Evolutionary conservation across 2,329 filamentous ascomycete genomes (phyloP).

Genomic region (Sporothrix schenckii): DNA sequence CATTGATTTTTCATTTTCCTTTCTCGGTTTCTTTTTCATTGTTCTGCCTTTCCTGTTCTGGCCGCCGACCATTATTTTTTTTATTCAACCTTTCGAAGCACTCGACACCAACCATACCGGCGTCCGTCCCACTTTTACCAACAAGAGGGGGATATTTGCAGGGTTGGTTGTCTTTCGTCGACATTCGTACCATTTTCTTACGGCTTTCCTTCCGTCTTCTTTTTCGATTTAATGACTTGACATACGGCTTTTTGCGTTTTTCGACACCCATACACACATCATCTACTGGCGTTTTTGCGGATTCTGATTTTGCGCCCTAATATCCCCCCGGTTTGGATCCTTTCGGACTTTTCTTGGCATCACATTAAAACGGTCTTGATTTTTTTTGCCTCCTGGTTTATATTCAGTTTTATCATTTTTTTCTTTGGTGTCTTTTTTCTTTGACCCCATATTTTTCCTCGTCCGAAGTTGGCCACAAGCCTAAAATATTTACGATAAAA

Average conservation of each 20-base stretch:
- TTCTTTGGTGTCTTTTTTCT: neutral
- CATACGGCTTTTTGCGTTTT: slow-evolving; percentile 11
- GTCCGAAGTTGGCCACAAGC: slow-evolving; percentile 6
- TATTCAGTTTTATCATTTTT: neutral
- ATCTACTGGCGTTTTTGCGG: slow-evolving; percentile 26
- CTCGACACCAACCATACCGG: neutral
- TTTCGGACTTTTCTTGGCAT: slow-evolving; percentile 27
- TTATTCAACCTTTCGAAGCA: slow-evolving; percentile 16
- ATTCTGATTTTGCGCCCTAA: slow-evolving; percentile 18
- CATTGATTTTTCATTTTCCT: slow-evolving; percentile 9
- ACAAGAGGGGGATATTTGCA: neutral
- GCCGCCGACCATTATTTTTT: slow-evolving; percentile 27
- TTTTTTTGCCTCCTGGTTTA: neutral
- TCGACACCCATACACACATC: slow-evolving; percentile 20
- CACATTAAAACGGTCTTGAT: slow-evolving; percentile 26
- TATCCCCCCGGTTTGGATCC: slow-evolving; percentile 27
- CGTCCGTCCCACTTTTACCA: neutral
- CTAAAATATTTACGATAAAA: slow-evolving; percentile 27
- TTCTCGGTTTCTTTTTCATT: slow-evolving; percentile 22
- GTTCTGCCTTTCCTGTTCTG: slow-evolving; percentile 21
- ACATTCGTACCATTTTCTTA: neutral
- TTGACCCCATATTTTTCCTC: slow-evolving; percentile 5
- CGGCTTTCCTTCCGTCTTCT: slow-evolving; percentile 7
- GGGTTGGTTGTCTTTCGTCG: neutral
- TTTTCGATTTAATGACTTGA: slow-evolving; percentile 29